Evolutionary conservation across 345 rosid species (phyloP), one percentile per base, ranked within the genome.

Genomic region (Pistacia vera): DNA sequence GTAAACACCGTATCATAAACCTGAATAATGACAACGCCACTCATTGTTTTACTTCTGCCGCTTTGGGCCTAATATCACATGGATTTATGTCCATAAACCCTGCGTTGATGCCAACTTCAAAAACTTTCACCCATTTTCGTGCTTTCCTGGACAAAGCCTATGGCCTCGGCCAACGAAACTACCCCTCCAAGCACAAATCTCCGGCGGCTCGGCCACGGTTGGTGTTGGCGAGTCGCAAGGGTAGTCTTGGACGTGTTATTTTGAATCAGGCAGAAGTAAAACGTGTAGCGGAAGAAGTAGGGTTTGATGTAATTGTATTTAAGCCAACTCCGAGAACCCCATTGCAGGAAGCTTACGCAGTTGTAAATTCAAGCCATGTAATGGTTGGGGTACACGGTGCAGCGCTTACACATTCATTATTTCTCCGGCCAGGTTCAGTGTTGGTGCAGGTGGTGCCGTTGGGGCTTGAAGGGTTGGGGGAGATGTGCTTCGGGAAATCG

Each of bases 331-430:
- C 59, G 3, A 74, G 1, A 0, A 84, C 85, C 2, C 70, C 76
- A 0, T 66, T 92, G 70, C 74, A 38, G 0, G 56, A 85, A 63
- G 83, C 87, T 0, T 88, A 85, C 78, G 76, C 65, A 3, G 64
- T 85, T 3, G 44, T 90, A 20, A 87, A 86, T 69, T 85, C 91
- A 2, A 86, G 90, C 60, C 90, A 88, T 9, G 88, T 70, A 5
- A 84, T 88, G 86, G 60, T 90, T 0, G 91, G 92, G 44, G 88
- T 92, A 44, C 94, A 90, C 11, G 91, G 94, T 8, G 91, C 91
- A 3, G 94, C 87, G 2, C 85, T 88, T 4, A 88, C 93, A 0
- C 92, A n/a, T n/a, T n/a, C n/a, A 2, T 66, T 88, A 72, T 90
- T n/a, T n/a, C n/a, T n/a, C n/a, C n/a, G n/a, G n/a, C n/a, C n/a